Base-by-base conservation (phyloP, 441 rosid genomes). In the Erodium trifolium region DNA sequence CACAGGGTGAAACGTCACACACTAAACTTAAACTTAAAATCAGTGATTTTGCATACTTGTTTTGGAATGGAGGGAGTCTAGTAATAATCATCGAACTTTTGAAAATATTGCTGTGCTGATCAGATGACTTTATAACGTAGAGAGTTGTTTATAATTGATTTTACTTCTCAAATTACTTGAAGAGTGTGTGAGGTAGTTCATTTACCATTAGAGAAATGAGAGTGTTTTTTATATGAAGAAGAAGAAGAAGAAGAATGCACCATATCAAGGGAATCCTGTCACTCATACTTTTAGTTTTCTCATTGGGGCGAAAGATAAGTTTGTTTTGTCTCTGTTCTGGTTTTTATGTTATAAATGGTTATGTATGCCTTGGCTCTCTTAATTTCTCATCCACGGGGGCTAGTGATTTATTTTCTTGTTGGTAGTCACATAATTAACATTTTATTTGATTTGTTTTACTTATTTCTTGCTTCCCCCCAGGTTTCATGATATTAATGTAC, bases 401-500 rank as follows among this genome's bases (percentile, higher is more conserved):
- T 57, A 17, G 27, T 57, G 7, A 57, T 17, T 57, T 18, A 17
- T 18, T 57, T 57, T 57, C 29, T 18, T 57, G 10, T 17, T 57
- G 29, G 63, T 17, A 5, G 3, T 16, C 29, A 16, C 27, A 57
- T 57, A 17, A 9, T 17, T 18, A 57, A 57, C 27, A 17, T 29
- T 19, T 57, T 7, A 16, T 14, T 17, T 17, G 5, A 8, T 57
- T 53, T 53, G 47, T 53, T 14, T 14, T 14, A 16, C 18, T 53
- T 53, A 53, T 51, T 66, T 49, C 62, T 57, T 23, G 9, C 0
- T 64, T 68, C 39, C 4, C 34, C 77, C 78, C 85, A 91, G 99
- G 97, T 77, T 89, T 91, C 80, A 91, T 94, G 96, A 76, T 91
- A 74, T 78, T 91, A 64, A 86, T 91, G 96, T 91, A 94, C 70